Base-by-base conservation (phyloP, 441 rosid species). In the Eutrema salsugineum region DNA sequence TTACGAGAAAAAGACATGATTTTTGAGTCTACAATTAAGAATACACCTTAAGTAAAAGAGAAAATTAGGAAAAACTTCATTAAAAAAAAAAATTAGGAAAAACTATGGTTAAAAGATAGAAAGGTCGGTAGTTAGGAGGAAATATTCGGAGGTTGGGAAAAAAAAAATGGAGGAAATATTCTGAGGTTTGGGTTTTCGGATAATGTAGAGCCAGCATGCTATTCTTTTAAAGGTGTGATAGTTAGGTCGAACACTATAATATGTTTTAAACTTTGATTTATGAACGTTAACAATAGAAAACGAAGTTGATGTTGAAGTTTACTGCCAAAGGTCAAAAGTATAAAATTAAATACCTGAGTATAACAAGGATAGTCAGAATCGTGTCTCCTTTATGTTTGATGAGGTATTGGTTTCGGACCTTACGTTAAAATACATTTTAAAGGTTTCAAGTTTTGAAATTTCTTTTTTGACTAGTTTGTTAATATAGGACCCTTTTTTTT, bases 221-320 rank as follows among this genome's bases (percentile, higher is more conserved):
- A 54, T 67, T 55, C 38, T 54, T 67, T 67, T 53, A 17, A 15
- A 51, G 36, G 70, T 63, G 65, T 46, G 35, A 24, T 65, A 57
- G 60, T 72, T 72, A 56, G 77, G 77, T 73, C 15, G 59, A 73
- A 58, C 61, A 58, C 61, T 47, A 57, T 27, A 27, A 1, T 27
- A 20, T 35, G 56, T 46, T 53, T 42, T 42, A 16, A 14, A 14
- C 11, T 39, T 47, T 39, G 19, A 19, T 48, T 48, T 15, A 32
- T 28, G n/a, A 56, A 48, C 35, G 15, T 3, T n/a, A 66, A 48
- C 54, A 30, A 33, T 28, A 66, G 15, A 40, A 49, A 57, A 65
- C 59, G 58, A 58, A 66, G 30, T 40, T 58, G 72, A 73, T 66
- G 77, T 67, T 20, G 57, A 66, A 19, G 66, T 57, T 28, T 73